A percentile compares a stretch with the other conserved stretches of the same genome.
Evolutionary conservation across 2,329 filamentous ascomycete genomes (phyloP).

Genomic region (Acrodontium crateriforme): DNA sequence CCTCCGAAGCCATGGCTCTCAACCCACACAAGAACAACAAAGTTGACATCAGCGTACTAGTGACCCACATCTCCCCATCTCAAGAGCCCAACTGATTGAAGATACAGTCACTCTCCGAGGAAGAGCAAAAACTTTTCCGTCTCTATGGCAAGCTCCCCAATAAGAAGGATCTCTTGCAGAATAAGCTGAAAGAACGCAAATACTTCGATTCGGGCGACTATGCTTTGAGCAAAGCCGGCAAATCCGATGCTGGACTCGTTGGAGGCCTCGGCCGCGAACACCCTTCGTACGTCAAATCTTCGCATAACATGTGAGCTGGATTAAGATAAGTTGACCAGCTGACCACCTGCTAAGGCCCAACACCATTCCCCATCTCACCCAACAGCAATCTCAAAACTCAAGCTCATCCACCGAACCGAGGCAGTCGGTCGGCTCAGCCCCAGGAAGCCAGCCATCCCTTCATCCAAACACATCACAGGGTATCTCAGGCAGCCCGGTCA

Average conservation of each 20-base stretch:
- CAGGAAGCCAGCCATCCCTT: conserved; percentile 11
- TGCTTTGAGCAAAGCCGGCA: conserved; percentile 88
- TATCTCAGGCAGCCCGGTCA: conserved; percentile 66
- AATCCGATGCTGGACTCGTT: conserved; percentile 73
- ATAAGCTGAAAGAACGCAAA: conserved; percentile 98
- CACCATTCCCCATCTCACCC: conserved; percentile 25
- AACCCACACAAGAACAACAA: conserved; percentile 99
- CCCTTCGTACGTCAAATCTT: conserved; percentile 59
- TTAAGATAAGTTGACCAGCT: neutral
- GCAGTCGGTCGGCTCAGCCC: conserved; percentile 11
- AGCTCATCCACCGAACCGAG: conserved; percentile 7
- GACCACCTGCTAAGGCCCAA: conserved; percentile 19
- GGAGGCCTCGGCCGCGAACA: conserved; percentile 91
- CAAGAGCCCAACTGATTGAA: neutral
- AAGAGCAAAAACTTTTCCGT: conserved; percentile 92
- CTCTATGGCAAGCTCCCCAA: conserved; percentile 96
- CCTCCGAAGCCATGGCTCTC: conserved; percentile 33
- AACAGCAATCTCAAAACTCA: conserved; percentile 12
- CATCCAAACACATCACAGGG: conserved; percentile 34
- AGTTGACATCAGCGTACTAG: conserved; percentile 81
- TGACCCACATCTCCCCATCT: neutral
- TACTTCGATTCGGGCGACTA: conserved; percentile 96
- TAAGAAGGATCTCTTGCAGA: conserved; percentile 91
- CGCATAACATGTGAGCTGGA: conserved; percentile 18
- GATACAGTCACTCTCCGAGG: conserved; percentile 68